Evolutionary conservation across 192 early-diverging fungal species (phyloP).

Genomic region (Anaeromyces robustus): DNA sequence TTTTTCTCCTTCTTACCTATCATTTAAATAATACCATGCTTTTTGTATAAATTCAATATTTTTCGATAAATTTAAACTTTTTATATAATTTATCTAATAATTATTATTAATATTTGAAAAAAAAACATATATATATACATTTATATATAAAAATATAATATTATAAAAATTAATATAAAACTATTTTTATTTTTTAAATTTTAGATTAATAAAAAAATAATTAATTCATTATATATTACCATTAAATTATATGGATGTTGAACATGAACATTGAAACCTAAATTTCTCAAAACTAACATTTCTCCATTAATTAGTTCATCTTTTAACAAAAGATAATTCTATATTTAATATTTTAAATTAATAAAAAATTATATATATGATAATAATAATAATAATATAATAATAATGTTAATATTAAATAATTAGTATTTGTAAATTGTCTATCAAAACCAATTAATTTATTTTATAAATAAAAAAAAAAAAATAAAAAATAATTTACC

Average conservation of each 20-base stretch:
- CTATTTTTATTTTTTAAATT: too few relatives aligned
- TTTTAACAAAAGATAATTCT: conserved; percentile 26
- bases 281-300: conserved; percentile 67
- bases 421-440: too few relatives aligned
- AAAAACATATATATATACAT: too few relatives aligned
- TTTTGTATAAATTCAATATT: conserved; percentile 61
- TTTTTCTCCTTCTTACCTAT: conserved; percentile 56
- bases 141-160: too few relatives aligned
- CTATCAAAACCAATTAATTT: too few relatives aligned
- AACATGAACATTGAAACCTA: conserved; percentile 93
- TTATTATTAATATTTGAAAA: not conserved
- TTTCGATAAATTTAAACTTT: conserved; percentile 55
- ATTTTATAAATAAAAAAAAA: too few relatives aligned
- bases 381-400: too few relatives aligned
- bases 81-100: conserved; percentile 53
- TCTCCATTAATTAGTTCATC: conserved; percentile 66
- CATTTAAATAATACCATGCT: conserved; percentile 93
- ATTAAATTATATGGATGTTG: conserved; percentile 90
- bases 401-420: too few relatives aligned
- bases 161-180: too few relatives aligned
- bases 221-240: conserved; percentile 18
- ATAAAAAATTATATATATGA: too few relatives aligned
- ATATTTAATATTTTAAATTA: not conserved
- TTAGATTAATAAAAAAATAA: too few relatives aligned
- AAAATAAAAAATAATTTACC: conserved; percentile 12